Evolutionary conservation across 805 yeast genomes (phyloP), one percentile per base, ranked within the genome.

Genomic region (Ogataea pini): DNA sequence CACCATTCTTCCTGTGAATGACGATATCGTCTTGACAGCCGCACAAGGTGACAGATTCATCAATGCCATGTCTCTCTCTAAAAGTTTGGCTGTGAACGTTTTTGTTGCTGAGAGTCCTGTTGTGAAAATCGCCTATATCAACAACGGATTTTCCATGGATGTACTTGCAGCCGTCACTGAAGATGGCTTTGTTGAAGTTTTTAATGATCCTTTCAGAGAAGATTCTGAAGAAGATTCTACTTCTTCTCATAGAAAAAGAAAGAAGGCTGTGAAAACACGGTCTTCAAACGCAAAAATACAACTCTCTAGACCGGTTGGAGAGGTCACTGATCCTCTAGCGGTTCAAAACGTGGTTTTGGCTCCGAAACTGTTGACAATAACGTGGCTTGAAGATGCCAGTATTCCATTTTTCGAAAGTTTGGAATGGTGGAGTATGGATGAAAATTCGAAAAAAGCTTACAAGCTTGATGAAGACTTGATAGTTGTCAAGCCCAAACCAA

Each of bases 11-110:
- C 68, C 76, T 5, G 61, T 75, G 16, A 51, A 59, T 7, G 64
- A 67, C 7, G 76, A 77, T 40, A 70, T 69, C 39, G 80, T 89
- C 57, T 65, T 87, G 36, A 83, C 94, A 9, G 54, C 85, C 44
- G 95, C 97, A 1, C 72, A 72, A 29, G 84, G 83, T 51, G 98
- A 91, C 65, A 77, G 97, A 56, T 89, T 88, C 64, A 75, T 90
- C 55, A 89, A 89, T 63, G 71, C 86, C 31, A 83, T 85, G 61
- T 77, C 85, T 9, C 47, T 81, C 2, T 67, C 72, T 27, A 67
- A 70, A 40, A 61, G 68, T 24, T 61, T 79, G 3, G 72, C 83
- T 2, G 67, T 69, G 19, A 66, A 74, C 7, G 86, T 90, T 2
- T 77, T 89, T 48, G 90, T 86, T 13, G 75, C 91, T 3, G 86